Conservation (phyloP, 108 stramenopile species). For the Nitzschia inconspicua region DNA sequence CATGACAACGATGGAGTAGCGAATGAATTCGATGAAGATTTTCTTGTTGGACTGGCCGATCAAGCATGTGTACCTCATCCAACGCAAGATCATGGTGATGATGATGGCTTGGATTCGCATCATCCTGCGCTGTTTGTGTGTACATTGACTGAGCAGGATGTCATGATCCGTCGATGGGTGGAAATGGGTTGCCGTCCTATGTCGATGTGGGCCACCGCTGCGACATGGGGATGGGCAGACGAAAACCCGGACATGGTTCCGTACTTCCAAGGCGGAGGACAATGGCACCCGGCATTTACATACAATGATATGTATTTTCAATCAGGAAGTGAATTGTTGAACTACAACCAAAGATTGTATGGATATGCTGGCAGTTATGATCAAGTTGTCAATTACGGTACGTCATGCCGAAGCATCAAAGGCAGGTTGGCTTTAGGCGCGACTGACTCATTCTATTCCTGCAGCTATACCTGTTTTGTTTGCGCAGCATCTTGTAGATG, state of each 20-base stretch:
- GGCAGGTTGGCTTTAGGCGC: conserved; percentile 34
- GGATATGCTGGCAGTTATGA: conserved; percentile 36
- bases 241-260: conserved; percentile 22
- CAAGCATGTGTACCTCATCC: conserved; percentile 24
- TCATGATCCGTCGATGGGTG: conserved; percentile 24
- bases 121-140: conserved; percentile 44
- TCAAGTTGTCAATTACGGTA: conserved; percentile 35
- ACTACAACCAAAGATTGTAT: conserved; percentile 5
- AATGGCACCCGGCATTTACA: conserved; percentile 44
- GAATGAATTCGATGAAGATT: conserved; percentile 34
- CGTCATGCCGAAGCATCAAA: not conserved
- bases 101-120: not conserved
- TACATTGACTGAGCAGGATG: conserved; percentile 30
- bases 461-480: conserved; percentile 43
- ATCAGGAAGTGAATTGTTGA: conserved; percentile 27
- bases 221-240: conserved; percentile 45
- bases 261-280: conserved; percentile 45
- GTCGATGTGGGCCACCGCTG: conserved; percentile 35
- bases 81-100: not conserved
- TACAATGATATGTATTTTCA: conserved; percentile 46
- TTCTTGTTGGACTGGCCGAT: conserved; percentile 30
- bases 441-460: conserved; percentile 23
- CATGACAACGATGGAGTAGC: conserved; percentile 24
- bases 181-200: conserved; percentile 36
- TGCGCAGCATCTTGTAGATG: conserved; percentile 17